Evolutionary conservation across 2,329 filamentous ascomycete genomes (phyloP), one percentile per base, ranked within the genome.

Genomic region (Colletotrichum theobromicola): DNA sequence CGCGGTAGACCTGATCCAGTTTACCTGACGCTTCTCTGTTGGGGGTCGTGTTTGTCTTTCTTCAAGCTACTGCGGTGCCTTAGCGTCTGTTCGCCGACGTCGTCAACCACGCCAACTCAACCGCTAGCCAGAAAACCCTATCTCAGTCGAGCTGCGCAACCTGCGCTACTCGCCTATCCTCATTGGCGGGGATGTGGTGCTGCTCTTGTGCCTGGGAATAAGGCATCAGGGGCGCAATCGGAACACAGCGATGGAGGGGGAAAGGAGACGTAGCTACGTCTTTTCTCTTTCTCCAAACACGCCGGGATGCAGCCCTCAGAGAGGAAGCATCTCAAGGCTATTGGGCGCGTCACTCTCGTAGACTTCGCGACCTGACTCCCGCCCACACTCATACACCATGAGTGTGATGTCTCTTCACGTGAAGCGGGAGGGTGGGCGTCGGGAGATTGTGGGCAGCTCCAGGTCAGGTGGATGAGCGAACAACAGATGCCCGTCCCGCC

Each of bases 1-100:
- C 57, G 57, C 57, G 37, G 9, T 26, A 28, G 24, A 50, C 42
- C 42, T 50, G 42, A 50, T 50, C 32, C 46, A 28, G 53, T 70
- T 21, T 58, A 53, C 50, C 30, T 35, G 50, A 37, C 57, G 57
- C 26, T 57, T 67, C 50, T 28, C 50, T 53, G 42, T 50, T 50
- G 42, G 42, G 42, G 42, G 42, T 50, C 42, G 42, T 32, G 21
- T 42, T 50, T 21, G 28, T 26, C 53, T 30, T n/a, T 70, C 70
- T 65, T 12, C 70, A 32, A 32, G 57, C 63, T 66, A 50, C 42
- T 50, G 42, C 16, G 26, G 26, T 21, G 16, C 34, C 21, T 46
- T 74, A 74, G 72, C 68, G 72, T 74, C 72, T 74, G 72, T 72
- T 72, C 72, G 72, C 72, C 68, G 24, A 35, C 30, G 62, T 72